These are phyloP conservation scores for Spencermartinsiella ligniputridi DNA, from an alignment of 1,139 yeast genomes.

Conservation along the genomic window DNA sequence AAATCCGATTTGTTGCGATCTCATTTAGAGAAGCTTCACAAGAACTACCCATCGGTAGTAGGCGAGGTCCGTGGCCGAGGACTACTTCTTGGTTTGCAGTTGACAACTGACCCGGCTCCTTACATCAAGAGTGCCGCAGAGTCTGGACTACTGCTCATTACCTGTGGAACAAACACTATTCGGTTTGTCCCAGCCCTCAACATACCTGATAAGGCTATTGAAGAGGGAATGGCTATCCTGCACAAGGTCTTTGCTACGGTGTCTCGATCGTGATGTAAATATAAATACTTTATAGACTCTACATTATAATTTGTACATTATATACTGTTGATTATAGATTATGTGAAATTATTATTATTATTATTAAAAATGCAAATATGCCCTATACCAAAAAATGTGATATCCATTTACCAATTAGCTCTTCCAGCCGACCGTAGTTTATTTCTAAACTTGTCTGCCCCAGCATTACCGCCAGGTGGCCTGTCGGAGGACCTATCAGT, in stretches of 20 bases:
- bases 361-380: no score
- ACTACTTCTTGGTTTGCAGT: constrained; percentile 76
- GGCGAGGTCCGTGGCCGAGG: constrained; percentile 76
- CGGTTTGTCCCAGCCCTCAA: constrained; percentile 91
- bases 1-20: constrained; percentile 54
- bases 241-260: constrained; percentile 37
- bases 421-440: constrained; percentile 26
- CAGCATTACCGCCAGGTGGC: constrained; percentile 4
- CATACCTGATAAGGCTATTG: constrained; percentile 63
- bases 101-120: constrained; percentile 59
- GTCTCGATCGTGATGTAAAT: no score
- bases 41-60: constrained; percentile 55
- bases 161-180: constrained; percentile 87
- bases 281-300: no score
- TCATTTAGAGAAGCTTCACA: constrained; percentile 49
- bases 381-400: no score
- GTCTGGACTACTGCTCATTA: constrained; percentile 73
- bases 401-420: constrained; percentile 27
- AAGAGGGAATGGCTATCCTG: constrained; percentile 66
- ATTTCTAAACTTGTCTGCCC: constrained; percentile 21
- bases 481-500: no score
- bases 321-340: no score
- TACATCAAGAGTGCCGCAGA: constrained; percentile 68
- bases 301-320: no score
- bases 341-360: no score